These are phyloP conservation scores for Fusarium pilosicola DNA, from an alignment of 2,329 filamentous ascomycete species.

Conservation along the genomic window DNA sequence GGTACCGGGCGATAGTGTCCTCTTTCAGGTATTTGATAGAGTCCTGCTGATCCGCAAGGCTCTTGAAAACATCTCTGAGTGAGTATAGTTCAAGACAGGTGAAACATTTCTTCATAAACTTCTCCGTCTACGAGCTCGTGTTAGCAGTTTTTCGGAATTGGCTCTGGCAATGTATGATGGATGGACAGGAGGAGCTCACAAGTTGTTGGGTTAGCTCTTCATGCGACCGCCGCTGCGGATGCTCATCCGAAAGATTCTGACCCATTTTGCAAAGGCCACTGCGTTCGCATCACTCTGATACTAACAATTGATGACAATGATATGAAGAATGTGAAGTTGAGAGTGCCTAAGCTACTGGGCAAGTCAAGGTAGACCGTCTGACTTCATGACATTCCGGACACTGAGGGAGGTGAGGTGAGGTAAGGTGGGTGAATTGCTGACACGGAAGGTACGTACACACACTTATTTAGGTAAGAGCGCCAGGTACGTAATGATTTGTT, in stretches of 20 bases:
- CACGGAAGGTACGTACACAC: slow-evolving; percentile 38
- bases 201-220: slow-evolving; percentile 63
- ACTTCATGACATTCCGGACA: slow-evolving; percentile 40
- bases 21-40: slow-evolving; percentile 72
- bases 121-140: slow-evolving; percentile 58
- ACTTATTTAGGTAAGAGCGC: not conserved
- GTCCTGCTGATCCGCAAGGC: slow-evolving; percentile 72
- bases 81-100: slow-evolving; percentile 77
- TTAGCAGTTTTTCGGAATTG: slow-evolving; percentile 11
- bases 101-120: slow-evolving; percentile 77
- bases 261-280: slow-evolving; percentile 56
- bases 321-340: slow-evolving; percentile 22
- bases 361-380: not conserved
- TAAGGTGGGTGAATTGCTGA: slow-evolving; percentile 31
- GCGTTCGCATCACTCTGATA: slow-evolving; percentile 38
- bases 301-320: not conserved
- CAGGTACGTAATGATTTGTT: slow-evolving; percentile 27
- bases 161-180: slow-evolving; percentile 7
- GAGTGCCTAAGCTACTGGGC: slow-evolving; percentile 1
- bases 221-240: slow-evolving; percentile 56
- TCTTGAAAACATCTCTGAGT: slow-evolving; percentile 77
- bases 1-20: slow-evolving; percentile 75
- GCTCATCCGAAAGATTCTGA: slow-evolving; percentile 61
- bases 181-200: slow-evolving; percentile 49
- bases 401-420: not conserved